These are phyloP conservation scores for Lunularia cruciata DNA, from an alignment of 225 moss, liverwort and hornwort genomes.

Conservation along the genomic window DNA sequence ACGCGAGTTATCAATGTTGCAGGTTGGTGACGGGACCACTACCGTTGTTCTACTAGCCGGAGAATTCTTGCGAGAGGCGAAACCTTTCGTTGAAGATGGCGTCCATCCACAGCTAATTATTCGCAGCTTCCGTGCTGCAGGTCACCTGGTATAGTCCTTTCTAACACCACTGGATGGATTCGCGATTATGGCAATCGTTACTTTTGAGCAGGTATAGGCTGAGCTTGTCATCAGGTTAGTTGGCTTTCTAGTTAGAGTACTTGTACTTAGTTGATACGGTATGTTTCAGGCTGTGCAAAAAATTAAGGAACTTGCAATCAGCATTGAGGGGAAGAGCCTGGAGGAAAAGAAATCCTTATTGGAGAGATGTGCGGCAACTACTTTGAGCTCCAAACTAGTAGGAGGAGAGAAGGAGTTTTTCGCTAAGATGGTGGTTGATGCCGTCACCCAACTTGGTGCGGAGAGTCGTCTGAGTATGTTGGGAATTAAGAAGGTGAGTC, in stretches of 20 bases:
- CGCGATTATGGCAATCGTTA: too few species aligned
- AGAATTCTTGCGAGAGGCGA: slow-evolving; percentile 91
- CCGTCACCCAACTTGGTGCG: slow-evolving; percentile 77
- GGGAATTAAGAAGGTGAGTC: slow-evolving; percentile 93
- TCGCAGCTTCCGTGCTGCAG: slow-evolving; percentile 75
- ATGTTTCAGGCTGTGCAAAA: slow-evolving; percentile 58
- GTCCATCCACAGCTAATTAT: slow-evolving; percentile 97
- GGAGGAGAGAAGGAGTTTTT: slow-evolving; percentile 98
- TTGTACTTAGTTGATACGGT: neutral
- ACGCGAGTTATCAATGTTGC: too few species aligned
- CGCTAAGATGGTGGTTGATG: slow-evolving; percentile 98
- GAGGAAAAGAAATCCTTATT: slow-evolving; percentile 86
- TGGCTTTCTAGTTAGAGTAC: neutral
- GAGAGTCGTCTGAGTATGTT: slow-evolving; percentile 87
- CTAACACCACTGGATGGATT: neutral
- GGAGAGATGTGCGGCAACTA: slow-evolving; percentile 92
- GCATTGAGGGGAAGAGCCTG: slow-evolving; percentile 92
- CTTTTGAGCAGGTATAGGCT: too few species aligned
- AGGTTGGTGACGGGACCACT: slow-evolving; percentile 99
- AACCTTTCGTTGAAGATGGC: slow-evolving; percentile 96
- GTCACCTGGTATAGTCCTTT: slow-evolving; percentile 47
- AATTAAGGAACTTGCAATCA: slow-evolving; percentile 79
- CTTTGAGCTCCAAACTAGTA: slow-evolving; percentile 92
- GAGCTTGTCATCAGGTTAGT: neutral
- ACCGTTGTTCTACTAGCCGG: slow-evolving; percentile 97